Evolutionary conservation across 1,284 basidiomycete species (phyloP).

Genomic region (Malassezia vespertilionis): DNA sequence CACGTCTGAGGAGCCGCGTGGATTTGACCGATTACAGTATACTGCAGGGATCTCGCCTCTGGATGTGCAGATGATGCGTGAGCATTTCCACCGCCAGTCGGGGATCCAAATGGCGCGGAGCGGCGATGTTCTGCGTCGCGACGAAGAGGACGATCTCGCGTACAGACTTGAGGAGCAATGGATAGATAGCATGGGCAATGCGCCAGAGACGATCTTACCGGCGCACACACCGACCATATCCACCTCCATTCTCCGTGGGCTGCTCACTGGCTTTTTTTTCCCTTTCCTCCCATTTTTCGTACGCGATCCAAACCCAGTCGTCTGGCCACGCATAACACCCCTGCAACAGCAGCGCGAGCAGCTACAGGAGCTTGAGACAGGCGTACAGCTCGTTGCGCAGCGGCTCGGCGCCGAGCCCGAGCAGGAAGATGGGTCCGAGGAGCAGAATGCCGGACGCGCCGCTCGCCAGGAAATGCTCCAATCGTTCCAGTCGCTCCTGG

Average conservation of each 20-base stretch:
- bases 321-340: neutral
- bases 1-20: slow-evolving; percentile 12
- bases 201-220: neutral
- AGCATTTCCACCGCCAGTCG: slow-evolving; percentile 15
- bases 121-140: slow-evolving; percentile 16
- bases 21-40: slow-evolving; percentile 19
- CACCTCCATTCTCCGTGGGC: slow-evolving; percentile 4
- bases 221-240: neutral
- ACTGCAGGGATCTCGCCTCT: slow-evolving; percentile 18
- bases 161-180: slow-evolving; percentile 21
- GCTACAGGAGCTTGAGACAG: neutral
- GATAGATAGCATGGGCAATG: slow-evolving; percentile 19
- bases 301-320: neutral
- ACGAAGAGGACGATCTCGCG: slow-evolving; percentile 18
- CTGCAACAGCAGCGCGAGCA: neutral
- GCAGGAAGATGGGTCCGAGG: neutral
- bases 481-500: neutral
- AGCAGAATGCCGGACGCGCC: neutral
- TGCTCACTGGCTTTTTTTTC: slow-evolving; percentile 20
- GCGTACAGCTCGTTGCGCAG: neutral
- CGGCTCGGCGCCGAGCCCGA: neutral
- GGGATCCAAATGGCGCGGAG: slow-evolving; percentile 5
- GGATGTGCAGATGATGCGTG: slow-evolving; percentile 21
- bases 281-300: slow-evolving; percentile 21
- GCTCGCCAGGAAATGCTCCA: neutral